Evolutionary conservation across 1,284 basidiomycete genomes (phyloP).

Genomic region (Ustilago shanxiensis): DNA sequence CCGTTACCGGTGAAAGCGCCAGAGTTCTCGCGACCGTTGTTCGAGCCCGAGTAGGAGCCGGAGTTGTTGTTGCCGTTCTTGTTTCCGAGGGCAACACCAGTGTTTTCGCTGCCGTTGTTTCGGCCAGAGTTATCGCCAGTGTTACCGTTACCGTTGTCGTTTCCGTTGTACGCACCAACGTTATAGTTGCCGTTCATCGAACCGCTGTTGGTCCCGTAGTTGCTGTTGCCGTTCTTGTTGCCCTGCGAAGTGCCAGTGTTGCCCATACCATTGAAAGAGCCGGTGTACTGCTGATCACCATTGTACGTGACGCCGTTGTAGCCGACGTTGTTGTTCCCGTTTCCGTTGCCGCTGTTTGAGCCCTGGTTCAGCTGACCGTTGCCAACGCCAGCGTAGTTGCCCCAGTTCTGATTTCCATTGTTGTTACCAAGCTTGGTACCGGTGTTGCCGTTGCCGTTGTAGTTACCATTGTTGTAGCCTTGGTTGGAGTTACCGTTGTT

Average conservation of each 20-base stretch:
- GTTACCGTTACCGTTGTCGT: slow-evolving; percentile 11
- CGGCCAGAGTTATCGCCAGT: neutral
- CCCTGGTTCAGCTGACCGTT: slow-evolving; percentile 3
- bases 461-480: neutral
- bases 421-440: neutral
- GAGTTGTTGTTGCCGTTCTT: slow-evolving; percentile 13
- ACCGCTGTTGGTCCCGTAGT: slow-evolving; percentile 4
- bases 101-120: slow-evolving; percentile 6
- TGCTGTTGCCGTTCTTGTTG: slow-evolving; percentile 2
- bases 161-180: neutral
- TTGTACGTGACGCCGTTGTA: neutral
- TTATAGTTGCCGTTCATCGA: neutral
- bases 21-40: slow-evolving; percentile 2
- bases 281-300: slow-evolving; percentile 1
- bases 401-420: neutral
- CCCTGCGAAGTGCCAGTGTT: neutral
- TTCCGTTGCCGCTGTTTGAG: neutral
- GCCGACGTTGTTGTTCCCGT: slow-evolving; percentile 3
- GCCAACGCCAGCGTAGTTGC: neutral
- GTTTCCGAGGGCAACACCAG: slow-evolving; percentile 4
- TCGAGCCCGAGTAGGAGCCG: neutral
- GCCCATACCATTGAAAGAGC: neutral
- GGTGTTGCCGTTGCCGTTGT: slow-evolving; percentile 6
- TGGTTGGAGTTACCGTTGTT: slow-evolving; percentile 4
- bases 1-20: neutral